Base-by-base conservation (phyloP, 345 rosid species). In the Syzygium aromaticum region DNA sequence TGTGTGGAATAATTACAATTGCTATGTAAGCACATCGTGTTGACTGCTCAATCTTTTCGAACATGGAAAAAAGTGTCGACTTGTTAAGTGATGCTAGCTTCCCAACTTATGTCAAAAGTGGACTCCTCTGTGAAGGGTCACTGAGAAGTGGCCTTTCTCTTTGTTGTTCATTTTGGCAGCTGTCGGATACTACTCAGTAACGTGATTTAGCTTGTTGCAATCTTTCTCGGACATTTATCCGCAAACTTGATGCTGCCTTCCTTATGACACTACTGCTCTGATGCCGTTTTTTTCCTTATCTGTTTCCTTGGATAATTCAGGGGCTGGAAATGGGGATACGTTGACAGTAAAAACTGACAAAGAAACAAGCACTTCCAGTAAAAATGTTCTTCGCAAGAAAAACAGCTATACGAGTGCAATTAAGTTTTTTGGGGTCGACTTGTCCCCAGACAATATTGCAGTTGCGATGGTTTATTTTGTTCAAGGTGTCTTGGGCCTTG, bases 381-480 rank as follows among this genome's bases (percentile, higher is more conserved):
- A 90, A 86, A 84, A 78, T 88, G 91, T 77, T 84, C 49, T 80
- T 52, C 92, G 88, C 56, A 95, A 92, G 90, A 93, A 83, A 84
- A 94, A 89, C 83, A 67, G 88, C 86, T 21, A 83, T 33, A 86
- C 52, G 63, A 89, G 89, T 86, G 88, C 91, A 86, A 52, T 91
- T 85, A 96, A 88, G 87, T 22, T 90, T 86, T 93, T 91, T 63
- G 98, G 98, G 16, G 99, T 98, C 49, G 99, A 95, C 11, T 91
- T 98, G 87, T 95, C 99, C 19, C 98, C 99, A 8, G 98, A 98
- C 61, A 98, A 94, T 92, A 88, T 95, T 46, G 99, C 99, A 3
- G 98, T 98, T 85, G 95, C 99, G 7, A 98, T 96, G 98, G 99
- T 98, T 43, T 96, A 98, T 89, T 96, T 98, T 90, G 99, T 98